Evolutionary conservation across 148 eudicot species (phyloP).

Genomic region (Diospyros kaki): DNA sequence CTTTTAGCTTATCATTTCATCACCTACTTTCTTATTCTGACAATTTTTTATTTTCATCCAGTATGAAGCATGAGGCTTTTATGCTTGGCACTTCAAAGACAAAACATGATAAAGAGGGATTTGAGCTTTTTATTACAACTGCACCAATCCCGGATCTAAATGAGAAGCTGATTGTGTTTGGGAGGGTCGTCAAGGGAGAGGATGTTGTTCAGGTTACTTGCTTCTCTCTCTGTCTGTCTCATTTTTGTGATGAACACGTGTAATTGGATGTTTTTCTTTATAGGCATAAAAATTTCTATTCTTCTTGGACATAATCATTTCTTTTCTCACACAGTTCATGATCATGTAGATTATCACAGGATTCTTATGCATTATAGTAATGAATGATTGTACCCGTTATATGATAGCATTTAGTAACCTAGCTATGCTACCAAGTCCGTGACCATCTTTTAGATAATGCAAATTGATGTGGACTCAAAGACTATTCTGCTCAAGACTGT

Average conservation of each 20-base stretch:
- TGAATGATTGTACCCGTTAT: neutral
- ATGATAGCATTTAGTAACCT: neutral
- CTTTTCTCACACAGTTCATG: neutral
- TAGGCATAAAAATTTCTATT: neutral
- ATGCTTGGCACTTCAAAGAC: slow-evolving; percentile 89
- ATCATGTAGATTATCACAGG: neutral
- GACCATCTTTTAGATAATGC: neutral
- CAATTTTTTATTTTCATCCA: slow-evolving; percentile 22
- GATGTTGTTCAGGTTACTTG: slow-evolving; percentile 86
- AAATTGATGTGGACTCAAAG: neutral
- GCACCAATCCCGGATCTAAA: slow-evolving; percentile 91
- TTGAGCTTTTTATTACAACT: slow-evolving; percentile 82
- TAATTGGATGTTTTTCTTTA: neutral
- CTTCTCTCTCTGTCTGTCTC: neutral
- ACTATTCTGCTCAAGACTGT: neutral
- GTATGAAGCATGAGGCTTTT: slow-evolving; percentile 93
- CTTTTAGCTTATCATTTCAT: neutral
- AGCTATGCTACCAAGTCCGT: neutral
- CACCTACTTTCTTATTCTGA: neutral
- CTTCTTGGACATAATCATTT: neutral
- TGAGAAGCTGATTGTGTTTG: slow-evolving; percentile 80
- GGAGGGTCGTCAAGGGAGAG: slow-evolving; percentile 82
- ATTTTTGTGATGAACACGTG: neutral
- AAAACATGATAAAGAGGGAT: slow-evolving; percentile 52
- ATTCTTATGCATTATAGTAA: neutral